Evolutionary conservation across 257 asterid species (phyloP).

Genomic region (Rehmannia glutinosa): DNA sequence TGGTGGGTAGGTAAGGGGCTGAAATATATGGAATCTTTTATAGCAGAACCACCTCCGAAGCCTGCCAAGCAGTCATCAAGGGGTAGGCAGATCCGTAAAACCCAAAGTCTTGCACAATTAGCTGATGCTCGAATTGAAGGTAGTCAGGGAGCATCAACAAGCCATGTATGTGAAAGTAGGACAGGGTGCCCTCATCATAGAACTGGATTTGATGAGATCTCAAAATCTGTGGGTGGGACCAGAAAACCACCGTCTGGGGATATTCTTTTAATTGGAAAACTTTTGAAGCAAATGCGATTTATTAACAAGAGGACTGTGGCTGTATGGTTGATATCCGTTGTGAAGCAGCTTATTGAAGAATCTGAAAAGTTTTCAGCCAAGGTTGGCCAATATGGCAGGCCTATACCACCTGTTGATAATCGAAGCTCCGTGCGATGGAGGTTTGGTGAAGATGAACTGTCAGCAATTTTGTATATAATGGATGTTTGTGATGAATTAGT

Average conservation of each 20-base stretch:
- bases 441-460: slow-evolving; percentile 72
- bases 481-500: slow-evolving; percentile 67
- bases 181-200: slow-evolving; percentile 71
- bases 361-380: slow-evolving; percentile 49
- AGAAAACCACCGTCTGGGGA: slow-evolving; percentile 38
- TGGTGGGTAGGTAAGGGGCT: slow-evolving; percentile 76
- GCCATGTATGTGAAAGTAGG: slow-evolving; percentile 78
- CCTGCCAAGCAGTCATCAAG: slow-evolving; percentile 57
- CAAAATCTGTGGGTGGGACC: slow-evolving; percentile 45
- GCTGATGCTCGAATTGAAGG: slow-evolving; percentile 82
- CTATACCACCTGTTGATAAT: slow-evolving; percentile 51
- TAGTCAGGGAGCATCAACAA: slow-evolving; percentile 85
- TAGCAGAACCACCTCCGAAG: slow-evolving; percentile 70
- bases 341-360: slow-evolving; percentile 63
- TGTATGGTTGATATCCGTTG: slow-evolving; percentile 59
- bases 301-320: slow-evolving; percentile 49
- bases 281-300: slow-evolving; percentile 53
- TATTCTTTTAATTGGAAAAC: slow-evolving; percentile 47
- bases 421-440: slow-evolving; percentile 56
- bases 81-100: slow-evolving; percentile 79
- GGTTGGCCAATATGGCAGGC: slow-evolving; percentile 54
- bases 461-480: slow-evolving; percentile 60
- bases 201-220: slow-evolving; percentile 40
- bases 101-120: slow-evolving; percentile 76
- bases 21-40: slow-evolving; percentile 47